phyloP scores from a whole-genome alignment of 2,329 filamentous ascomycete genomes.

The Fusarium sp. region DNA sequence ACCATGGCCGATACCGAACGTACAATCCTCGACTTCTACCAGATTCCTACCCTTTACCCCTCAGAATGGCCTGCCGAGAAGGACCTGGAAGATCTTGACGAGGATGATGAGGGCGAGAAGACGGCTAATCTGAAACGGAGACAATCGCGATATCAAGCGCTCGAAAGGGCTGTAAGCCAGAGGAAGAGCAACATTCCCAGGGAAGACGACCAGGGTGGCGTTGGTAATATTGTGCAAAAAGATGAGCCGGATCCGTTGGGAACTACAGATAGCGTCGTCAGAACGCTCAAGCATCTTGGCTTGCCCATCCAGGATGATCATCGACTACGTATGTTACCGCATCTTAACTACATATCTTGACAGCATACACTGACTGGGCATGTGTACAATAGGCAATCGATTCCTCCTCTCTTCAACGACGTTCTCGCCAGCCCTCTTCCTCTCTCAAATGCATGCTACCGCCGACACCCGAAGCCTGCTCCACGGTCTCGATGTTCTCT shows the following conservation, averaged over 20 bases:
- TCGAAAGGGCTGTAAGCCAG: constrained; percentile 79
- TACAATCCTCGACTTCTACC: constrained; percentile 88
- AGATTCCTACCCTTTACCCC: constrained; percentile 81
- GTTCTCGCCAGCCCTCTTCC: constrained; percentile 90
- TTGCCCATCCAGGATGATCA: constrained; percentile 86
- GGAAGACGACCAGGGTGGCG: constrained; percentile 72
- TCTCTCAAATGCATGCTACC: constrained; percentile 89
- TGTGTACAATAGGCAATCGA: constrained; percentile 73
- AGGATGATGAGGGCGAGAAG: constrained; percentile 65
- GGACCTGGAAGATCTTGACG: constrained; percentile 72
- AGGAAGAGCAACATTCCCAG: constrained; percentile 74
- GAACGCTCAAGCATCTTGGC: constrained; percentile 79
- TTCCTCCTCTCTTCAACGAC: constrained; percentile 96
- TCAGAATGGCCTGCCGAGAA: constrained; percentile 88
- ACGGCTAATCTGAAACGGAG: constrained; percentile 64
- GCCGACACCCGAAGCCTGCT: constrained; percentile 86
- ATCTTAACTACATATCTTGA: constrained; percentile 14
- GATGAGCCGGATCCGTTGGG: constrained; percentile 95
- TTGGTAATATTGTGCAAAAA: constrained; percentile 83
- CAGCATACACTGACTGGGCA: constrained; percentile 31
- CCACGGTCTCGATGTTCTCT: constrained; percentile 84
- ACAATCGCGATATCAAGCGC: constrained; percentile 84
- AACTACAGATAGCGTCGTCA: constrained; percentile 86
- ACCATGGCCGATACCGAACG: constrained; percentile 77
- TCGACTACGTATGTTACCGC: constrained; percentile 70